Percentiles rank a stretch among this genome's conserved stretches.
phyloP scores from a whole-genome alignment of 768 basidiomycete genomes.

The Tephrocybe sp. region DNA sequence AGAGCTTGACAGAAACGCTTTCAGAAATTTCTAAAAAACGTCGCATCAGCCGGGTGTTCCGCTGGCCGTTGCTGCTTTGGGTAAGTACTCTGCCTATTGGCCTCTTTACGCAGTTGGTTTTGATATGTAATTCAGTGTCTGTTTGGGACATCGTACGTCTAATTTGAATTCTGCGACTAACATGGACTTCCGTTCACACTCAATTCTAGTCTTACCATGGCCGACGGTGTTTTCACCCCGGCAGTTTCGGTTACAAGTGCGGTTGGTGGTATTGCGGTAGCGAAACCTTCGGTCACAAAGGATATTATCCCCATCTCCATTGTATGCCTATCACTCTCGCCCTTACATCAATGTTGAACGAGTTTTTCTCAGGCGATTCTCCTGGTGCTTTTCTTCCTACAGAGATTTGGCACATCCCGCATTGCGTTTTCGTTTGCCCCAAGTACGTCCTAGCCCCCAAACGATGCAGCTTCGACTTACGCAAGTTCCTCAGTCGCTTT shows the following conservation, averaged over 20 bases:
- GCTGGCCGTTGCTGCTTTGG: constrained; percentile 57
- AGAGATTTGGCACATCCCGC: constrained; percentile 59
- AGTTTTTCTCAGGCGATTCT: constrained; percentile 43
- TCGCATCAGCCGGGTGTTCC: constrained; percentile 30
- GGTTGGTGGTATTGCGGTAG: constrained; percentile 67
- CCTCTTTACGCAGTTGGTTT: constrained; percentile 17
- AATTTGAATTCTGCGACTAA: not conserved
- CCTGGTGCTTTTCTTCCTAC: constrained; percentile 54
- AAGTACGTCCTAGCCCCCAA: not conserved
- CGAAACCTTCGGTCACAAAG: constrained; percentile 44
- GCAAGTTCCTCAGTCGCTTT: constrained; percentile 44
- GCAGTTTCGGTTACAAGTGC: constrained; percentile 71
- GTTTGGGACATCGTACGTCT: constrained; percentile 54
- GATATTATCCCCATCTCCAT: constrained; percentile 61
- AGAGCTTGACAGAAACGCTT: constrained; percentile 27
- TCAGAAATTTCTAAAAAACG: constrained; percentile 13
- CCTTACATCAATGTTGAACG: not conserved
- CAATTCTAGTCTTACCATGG: constrained; percentile 51
- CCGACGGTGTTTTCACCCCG: constrained; percentile 68
- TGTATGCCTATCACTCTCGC: constrained; percentile 29
- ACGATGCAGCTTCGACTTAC: not conserved
- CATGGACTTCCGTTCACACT: not conserved
- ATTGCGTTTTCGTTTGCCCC: constrained; percentile 57
- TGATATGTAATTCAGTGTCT: constrained; percentile 34
- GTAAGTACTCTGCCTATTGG: constrained; percentile 29